Evolutionary conservation across 2,329 filamentous ascomycete species (phyloP), one percentile per base, ranked within the genome.

Genomic region (Raffaelea arxii): DNA sequence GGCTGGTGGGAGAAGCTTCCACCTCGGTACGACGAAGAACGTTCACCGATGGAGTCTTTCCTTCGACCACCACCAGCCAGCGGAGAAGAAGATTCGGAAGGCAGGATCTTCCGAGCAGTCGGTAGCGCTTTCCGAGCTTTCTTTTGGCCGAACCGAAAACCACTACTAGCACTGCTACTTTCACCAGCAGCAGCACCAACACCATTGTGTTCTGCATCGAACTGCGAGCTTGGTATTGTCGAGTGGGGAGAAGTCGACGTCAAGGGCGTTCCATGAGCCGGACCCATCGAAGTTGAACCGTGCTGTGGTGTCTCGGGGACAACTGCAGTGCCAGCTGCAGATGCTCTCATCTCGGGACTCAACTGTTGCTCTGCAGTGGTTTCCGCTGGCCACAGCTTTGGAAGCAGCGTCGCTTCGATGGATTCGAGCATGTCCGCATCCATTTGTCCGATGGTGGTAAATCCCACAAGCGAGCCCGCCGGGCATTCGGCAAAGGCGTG

Each of bases 71-170:
- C 14, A n/a, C 19, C 14, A 11, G 24, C 6, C n/a, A n/a, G n/a
- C 4, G 21, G 9, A 4, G 47, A 14, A 3, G 41, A 19, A 4
- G 44, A 32, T 24, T 48, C 50, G 2, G 50, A 49, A 5, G 50
- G 49, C n/a, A 54, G 38, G 1, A 51, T 24, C n/a, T 48, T 53
- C 9, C 53, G 41, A 25, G 51, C 53, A 2, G 51, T 53, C 2
- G 53, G 53, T 18, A 55, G 27, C 0, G 53, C 53, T 23, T 55
- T 55, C 4, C 53, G 43, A 2, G 30, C 37, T 23, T 49, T 45
- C 30, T 50, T 51, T 12, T 43, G 49, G 2, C 44, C 30, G 6
- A 18, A 25, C 4, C 39, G 42, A 22, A 43, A 21, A 4, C 16
- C 25, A 42, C 4, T 45, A 16, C 2, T 36, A 46, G 16, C 25